Evolutionary conservation across 495 filamentous ascomycete genomes (phyloP), one percentile per base, ranked within the genome.

Genomic region (Xylaria acuta): DNA sequence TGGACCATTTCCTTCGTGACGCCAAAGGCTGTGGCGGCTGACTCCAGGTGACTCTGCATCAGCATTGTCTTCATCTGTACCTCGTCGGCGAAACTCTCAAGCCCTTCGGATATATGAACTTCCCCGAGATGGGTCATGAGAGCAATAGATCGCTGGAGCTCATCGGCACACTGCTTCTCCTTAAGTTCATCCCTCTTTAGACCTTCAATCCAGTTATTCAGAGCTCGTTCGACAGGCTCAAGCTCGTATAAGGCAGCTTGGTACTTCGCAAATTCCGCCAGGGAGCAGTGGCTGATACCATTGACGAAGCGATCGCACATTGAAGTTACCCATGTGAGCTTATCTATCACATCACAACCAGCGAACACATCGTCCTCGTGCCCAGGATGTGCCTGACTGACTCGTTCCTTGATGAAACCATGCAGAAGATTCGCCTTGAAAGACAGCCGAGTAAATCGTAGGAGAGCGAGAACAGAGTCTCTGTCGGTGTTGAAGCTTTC

Each of bases 191-290:
- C 94, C 64, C 90, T 90, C 72, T 92, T 90, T 62, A 97, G 77
- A 3, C 86, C 87, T 51, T 98, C 94, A 73, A 98, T 91, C 91
- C 95, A 98, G 38, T 88, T 89, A 75, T 97, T 97, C 49, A 98
- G 81, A 1, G 93, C 93, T 45, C 94, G 86, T 81, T 99, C 96
- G 18, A 98, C 94, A 3, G 95, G 95, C 78, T 97, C 94, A 73
- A 98, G 85, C 77, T 98, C 96, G 75, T 95, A 93, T 56, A 95
- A 79, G 8, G 94, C 91, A 38, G 87, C 90, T 74, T 93, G 91
- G 73, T 92, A 93, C 71, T 83, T 88, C 58, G 82, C 85, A 79
- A 98, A 98, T 72, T 92, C 86, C 70, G 94, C 92, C 2, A 92
- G 79, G 6, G 90, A 90, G 80, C 93, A 97, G 69, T 87, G 86